phyloP scores from a whole-genome alignment of 2,329 filamentous ascomycete genomes.

The Elsinoe fawcettii region DNA sequence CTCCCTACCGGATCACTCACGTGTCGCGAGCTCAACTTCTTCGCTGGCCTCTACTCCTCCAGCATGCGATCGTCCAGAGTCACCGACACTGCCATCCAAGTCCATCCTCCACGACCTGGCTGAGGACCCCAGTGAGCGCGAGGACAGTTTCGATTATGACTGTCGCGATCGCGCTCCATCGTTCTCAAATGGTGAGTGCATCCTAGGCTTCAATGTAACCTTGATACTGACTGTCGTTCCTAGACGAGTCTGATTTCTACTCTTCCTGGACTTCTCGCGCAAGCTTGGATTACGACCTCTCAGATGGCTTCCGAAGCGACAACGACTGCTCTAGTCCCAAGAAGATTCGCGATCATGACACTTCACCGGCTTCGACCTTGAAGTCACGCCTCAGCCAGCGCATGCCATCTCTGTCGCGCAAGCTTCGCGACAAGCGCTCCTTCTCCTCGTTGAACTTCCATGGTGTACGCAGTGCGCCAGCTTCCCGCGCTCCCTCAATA shows the following conservation, averaged over 20 bases:
- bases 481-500: constrained; percentile 56
- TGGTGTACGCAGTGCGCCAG: constrained; percentile 28
- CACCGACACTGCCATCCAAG: constrained; percentile 55
- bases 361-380: constrained; percentile 51
- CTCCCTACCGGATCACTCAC: constrained; percentile 53
- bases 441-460: constrained; percentile 14
- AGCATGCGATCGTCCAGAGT: constrained; percentile 44
- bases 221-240: constrained; percentile 2
- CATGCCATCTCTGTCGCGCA: constrained; percentile 47
- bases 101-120: constrained; percentile 70
- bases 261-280: constrained; percentile 19
- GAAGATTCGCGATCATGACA: constrained; percentile 54
- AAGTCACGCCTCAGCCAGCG: constrained; percentile 59
- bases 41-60: constrained; percentile 60
- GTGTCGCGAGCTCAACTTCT: constrained; percentile 67
- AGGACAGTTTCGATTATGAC: constrained; percentile 40
- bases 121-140: constrained; percentile 69
- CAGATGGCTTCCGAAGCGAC: constrained; percentile 54
- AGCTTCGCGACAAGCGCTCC: constrained; percentile 25
- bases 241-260: constrained; percentile 16
- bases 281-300: constrained; percentile 56
- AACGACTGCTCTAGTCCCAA: constrained; percentile 45
- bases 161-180: constrained; percentile 29
- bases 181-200: constrained; percentile 60
- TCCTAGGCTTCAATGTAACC: neutral